Evolutionary conservation across 169 alveolate genomes (phyloP).

Genomic region (Perkinsus chesapeaki): DNA sequence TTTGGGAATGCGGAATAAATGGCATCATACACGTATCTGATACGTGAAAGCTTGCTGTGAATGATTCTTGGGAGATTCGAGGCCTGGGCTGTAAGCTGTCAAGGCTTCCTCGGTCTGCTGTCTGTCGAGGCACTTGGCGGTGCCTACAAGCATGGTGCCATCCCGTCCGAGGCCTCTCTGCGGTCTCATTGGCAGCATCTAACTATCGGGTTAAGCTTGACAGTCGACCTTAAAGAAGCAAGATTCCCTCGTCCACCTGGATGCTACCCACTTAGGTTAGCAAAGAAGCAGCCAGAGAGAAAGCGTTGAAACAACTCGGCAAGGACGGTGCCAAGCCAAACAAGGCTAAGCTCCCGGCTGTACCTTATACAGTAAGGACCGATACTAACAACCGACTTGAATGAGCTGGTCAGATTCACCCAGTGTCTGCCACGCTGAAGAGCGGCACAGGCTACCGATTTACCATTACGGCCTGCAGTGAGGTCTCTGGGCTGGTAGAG

Average conservation of each 20-base stretch:
- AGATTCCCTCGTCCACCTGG: too few relatives aligned
- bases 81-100: too few relatives aligned
- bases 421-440: constrained; percentile 7
- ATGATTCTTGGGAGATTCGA: too few relatives aligned
- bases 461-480: constrained; percentile 68
- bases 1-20: too few relatives aligned
- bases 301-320: background rate
- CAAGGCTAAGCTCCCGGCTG: background rate
- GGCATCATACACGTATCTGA: background rate
- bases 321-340: background rate
- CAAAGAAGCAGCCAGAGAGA: background rate
- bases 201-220: too few relatives aligned
- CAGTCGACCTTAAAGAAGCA: too few relatives aligned
- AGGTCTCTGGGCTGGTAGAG: constrained; percentile 59
- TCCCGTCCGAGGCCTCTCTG: too few relatives aligned
- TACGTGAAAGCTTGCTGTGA: too few relatives aligned
- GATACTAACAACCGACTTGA: background rate
- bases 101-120: background rate
- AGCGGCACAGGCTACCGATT: constrained; percentile 42
- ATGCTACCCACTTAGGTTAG: background rate
- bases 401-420: background rate
- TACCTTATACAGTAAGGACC: background rate
- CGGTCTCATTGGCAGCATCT: too few relatives aligned
- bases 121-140: background rate
- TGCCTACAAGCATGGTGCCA: too few relatives aligned